These are phyloP conservation scores for Rhodosporidiobolus sp. DNA, from an alignment of 768 basidiomycete genomes.

Conservation along the genomic window DNA sequence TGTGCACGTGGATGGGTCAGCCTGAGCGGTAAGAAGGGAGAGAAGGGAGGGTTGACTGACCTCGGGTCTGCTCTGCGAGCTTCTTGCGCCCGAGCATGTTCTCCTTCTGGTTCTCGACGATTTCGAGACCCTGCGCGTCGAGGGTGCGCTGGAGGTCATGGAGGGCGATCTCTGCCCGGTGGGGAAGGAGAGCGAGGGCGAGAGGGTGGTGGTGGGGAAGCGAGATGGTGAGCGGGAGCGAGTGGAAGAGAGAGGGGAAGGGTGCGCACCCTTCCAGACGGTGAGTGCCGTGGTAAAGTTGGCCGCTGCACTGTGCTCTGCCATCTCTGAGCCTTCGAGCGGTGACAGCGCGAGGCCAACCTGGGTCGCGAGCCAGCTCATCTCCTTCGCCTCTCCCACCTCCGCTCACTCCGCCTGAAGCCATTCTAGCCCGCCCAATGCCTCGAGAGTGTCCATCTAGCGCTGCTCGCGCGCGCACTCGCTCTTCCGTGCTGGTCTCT, in stretches of 20 bases:
- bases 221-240: not conserved
- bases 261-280: slow-evolving; percentile 33
- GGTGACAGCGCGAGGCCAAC: not conserved
- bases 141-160: slow-evolving; percentile 87
- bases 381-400: not conserved
- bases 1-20: slow-evolving; percentile 45
- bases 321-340: not conserved
- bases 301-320: not conserved
- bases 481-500: too few relatives aligned
- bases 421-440: too few relatives aligned
- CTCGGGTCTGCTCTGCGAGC: slow-evolving; percentile 92
- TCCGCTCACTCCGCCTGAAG: too few relatives aligned
- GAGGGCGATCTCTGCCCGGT: slow-evolving; percentile 70
- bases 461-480: too few relatives aligned
- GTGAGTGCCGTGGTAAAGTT: slow-evolving; percentile 36
- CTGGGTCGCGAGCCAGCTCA: not conserved
- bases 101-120: slow-evolving; percentile 99
- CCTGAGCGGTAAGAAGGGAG: too few relatives aligned
- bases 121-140: slow-evolving; percentile 81
- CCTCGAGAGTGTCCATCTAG: too few relatives aligned
- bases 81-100: slow-evolving; percentile 88
- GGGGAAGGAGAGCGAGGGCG: not conserved
- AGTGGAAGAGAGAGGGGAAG: not conserved
- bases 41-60: slow-evolving; percentile 50
- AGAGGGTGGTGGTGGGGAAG: not conserved